Base-by-base conservation (phyloP, 805 yeast species). In the Candida glaebosa region DNA sequence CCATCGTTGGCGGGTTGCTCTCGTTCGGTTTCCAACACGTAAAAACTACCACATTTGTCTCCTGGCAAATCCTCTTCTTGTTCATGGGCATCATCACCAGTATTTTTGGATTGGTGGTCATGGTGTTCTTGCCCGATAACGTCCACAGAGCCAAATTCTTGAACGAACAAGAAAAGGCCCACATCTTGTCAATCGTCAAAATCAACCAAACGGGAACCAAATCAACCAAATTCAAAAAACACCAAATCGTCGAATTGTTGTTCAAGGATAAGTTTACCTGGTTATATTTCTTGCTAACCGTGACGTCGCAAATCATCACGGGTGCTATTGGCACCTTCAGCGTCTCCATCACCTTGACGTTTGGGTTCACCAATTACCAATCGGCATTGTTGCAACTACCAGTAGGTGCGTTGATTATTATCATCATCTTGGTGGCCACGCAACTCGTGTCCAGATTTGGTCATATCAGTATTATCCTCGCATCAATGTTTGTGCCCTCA, bases 31-130 rank as follows among this genome's bases (percentile, higher is more conserved):
- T 80, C 54, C 79, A 76, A 50, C 79, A 75, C 48, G 71, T 79
- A 17, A 46, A 52, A 35, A 45, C 57, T 8, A 37, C 47, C 3
- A 65, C 63, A 18, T 66, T 78, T 41, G 56, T 67, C 18, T 71
- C 81, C n/a, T 80, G 84, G 84, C 82, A 78, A 56, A 76, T 79
- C 36, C 71, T 79, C 60, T 80, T 78, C 54, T 51, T 79, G 14
- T 70, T 76, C 3, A 73, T 79, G 52, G 86, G 86, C 6, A 37
- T 75, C 2, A 52, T 77, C 12, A 80, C 84, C 3, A 57, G 76
- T 2, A 34, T 60, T 2, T 77, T 76, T 56, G 84, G 84, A 4
- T 31, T 73, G 1, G 28, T 63, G 1, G 68, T 75, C 7, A 60
- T 63, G 34, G 51, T 74, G 18, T 52, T 63, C 20, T 58, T 79